These are phyloP conservation scores for Umbelopsis ramanniana DNA, from an alignment of 192 early-diverging fungal genomes.

Conservation along the genomic window DNA sequence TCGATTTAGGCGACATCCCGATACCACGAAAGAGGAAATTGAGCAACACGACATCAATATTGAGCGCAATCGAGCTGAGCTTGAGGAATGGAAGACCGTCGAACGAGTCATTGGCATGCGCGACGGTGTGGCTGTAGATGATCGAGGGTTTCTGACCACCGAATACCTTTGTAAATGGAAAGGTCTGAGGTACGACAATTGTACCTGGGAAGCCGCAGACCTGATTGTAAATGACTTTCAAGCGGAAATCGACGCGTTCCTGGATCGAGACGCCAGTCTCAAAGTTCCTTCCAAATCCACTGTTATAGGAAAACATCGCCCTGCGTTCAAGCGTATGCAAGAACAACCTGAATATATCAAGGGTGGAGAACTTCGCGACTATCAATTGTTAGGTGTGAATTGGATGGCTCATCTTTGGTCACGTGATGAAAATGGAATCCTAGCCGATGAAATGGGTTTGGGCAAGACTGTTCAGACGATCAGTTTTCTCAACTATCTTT, in stretches of 20 bases:
- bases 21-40: conserved; percentile 79
- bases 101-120: conserved; percentile 85
- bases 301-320: conserved; percentile 59
- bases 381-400: conserved; percentile 90
- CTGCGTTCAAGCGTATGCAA: conserved; percentile 74
- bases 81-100: conserved; percentile 83
- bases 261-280: conserved; percentile 74
- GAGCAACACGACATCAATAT: conserved; percentile 81
- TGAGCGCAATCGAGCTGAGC: conserved; percentile 76
- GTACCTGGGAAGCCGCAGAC: conserved; percentile 86
- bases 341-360: conserved; percentile 80
- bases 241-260: conserved; percentile 80
- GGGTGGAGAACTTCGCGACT: conserved; percentile 91
- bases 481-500: conserved; percentile 87
- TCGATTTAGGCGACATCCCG: conserved; percentile 60
- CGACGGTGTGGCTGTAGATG: conserved; percentile 37
- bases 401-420: conserved; percentile 97
- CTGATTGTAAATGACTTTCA: conserved; percentile 71
- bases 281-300: conserved; percentile 70
- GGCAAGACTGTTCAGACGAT: conserved; percentile 98
- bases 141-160: conserved; percentile 44
- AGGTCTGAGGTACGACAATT: conserved; percentile 78
- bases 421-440: conserved; percentile 90
- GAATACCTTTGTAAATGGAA: conserved; percentile 94
- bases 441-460: conserved; percentile 94